Conservation (phyloP, 306 rosid species). For the Datisca glomerata region DNA sequence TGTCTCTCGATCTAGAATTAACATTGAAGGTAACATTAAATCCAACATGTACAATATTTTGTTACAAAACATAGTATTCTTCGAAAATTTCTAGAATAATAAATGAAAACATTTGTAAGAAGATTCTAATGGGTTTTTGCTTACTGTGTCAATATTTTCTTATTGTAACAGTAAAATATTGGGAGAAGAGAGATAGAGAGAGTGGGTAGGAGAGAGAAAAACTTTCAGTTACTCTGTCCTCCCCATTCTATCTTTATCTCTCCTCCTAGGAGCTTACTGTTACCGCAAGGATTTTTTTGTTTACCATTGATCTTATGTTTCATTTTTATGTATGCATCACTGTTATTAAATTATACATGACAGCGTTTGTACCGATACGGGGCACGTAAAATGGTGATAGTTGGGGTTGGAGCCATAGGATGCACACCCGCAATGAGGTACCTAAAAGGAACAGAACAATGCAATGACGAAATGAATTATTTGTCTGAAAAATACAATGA, state of each 20-base stretch:
- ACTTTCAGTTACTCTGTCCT: too few relatives aligned
- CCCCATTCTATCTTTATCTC: too few relatives aligned
- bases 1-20: slow-evolving; percentile 31
- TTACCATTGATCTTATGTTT: neutral
- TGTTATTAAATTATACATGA: neutral
- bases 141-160: too few relatives aligned
- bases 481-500: slow-evolving; percentile 28
- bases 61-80: neutral
- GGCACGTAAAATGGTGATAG: slow-evolving; percentile 5
- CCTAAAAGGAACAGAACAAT: slow-evolving; percentile 20
- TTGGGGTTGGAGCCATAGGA: slow-evolving; percentile 9
- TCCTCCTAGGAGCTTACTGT: too few relatives aligned
- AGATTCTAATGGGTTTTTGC: neutral
- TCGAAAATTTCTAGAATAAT: neutral
- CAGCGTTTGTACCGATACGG: slow-evolving; percentile 3
- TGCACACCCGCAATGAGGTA: slow-evolving; percentile 8
- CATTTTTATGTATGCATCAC: neutral
- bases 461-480: slow-evolving; percentile 33
- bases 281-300: too few relatives aligned
- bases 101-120: neutral
- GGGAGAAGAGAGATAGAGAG: too few relatives aligned
- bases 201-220: too few relatives aligned
- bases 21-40: slow-evolving; percentile 45
- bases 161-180: too few relatives aligned
- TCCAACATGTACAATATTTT: neutral